Evolutionary conservation across 345 rosid genomes (phyloP).

Genomic region (Eucalyptus cladocalyx): DNA sequence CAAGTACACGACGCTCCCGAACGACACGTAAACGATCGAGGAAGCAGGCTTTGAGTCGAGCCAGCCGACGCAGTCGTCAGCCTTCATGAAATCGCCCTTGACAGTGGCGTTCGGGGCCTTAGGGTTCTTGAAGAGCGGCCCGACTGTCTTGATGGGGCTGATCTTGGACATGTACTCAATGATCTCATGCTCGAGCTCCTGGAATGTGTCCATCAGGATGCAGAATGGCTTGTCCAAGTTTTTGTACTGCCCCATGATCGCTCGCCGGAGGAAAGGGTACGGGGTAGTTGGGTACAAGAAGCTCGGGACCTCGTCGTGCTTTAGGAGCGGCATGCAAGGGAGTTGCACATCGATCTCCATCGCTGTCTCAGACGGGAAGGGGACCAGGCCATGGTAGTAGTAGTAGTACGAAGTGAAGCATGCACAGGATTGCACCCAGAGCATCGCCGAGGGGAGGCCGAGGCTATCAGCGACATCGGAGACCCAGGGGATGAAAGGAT

Average conservation of each 20-base stretch:
- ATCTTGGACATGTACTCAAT: constrained; percentile 53
- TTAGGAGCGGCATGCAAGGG: constrained; percentile 65
- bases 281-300: constrained; percentile 52
- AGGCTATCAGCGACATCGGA: constrained; percentile 60
- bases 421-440: constrained; percentile 87
- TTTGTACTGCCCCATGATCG: constrained; percentile 44
- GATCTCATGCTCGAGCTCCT: constrained; percentile 51
- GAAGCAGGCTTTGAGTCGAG: constrained; percentile 42
- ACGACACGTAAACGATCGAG: constrained; percentile 71
- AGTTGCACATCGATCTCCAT: constrained; percentile 52
- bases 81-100: constrained; percentile 32
- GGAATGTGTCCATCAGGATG: constrained; percentile 55
- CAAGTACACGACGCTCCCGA: constrained; percentile 49
- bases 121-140: constrained; percentile 50
- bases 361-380: constrained; percentile 41
- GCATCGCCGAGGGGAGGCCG: constrained; percentile 73
- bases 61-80: constrained; percentile 59
- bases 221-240: constrained; percentile 55
- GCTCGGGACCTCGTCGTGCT: constrained; percentile 73
- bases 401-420: constrained; percentile 59
- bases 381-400: constrained; percentile 27
- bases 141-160: constrained; percentile 26
- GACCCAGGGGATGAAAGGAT: constrained; percentile 84
- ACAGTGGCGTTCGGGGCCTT: constrained; percentile 12
- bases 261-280: constrained; percentile 13